phyloP scores from a whole-genome alignment of 1,139 yeast species.

The Pichia sp. region DNA sequence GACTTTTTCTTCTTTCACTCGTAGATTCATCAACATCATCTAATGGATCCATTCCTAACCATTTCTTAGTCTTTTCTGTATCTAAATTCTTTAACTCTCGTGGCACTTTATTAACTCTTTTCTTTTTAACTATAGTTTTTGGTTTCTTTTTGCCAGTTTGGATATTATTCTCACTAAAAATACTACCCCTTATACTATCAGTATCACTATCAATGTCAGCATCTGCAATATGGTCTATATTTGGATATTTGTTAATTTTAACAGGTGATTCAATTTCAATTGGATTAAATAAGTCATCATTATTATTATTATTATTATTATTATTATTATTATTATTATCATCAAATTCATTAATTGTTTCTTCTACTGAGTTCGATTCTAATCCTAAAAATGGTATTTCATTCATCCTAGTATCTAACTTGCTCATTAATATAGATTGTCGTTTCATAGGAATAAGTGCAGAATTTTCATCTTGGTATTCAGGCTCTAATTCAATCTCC shows the following conservation, averaged over 20 bases:
- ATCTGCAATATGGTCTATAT: too few relatives aligned
- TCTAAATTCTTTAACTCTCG: conserved; percentile 34
- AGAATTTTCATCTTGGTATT: conserved; percentile 13
- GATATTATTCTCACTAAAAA: too few relatives aligned
- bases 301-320: neutral
- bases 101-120: conserved; percentile 13
- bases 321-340: neutral
- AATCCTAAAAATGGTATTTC: conserved; percentile 9
- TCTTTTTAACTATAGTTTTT: conserved; percentile 12
- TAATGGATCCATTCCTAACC: conserved; percentile 16
- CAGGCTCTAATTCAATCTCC: conserved; percentile 7
- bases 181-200: too few relatives aligned
- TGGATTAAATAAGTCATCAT: conserved; percentile 7
- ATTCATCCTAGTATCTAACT: conserved; percentile 1
- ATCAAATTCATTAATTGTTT: neutral
- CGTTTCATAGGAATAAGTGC: conserved; percentile 13
- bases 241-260: neutral
- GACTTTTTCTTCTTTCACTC: conserved; percentile 13
- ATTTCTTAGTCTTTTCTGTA: conserved; percentile 19
- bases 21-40: conserved; percentile 12
- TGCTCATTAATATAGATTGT: conserved; percentile 5
- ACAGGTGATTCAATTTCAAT: neutral
- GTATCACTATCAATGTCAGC: too few relatives aligned
- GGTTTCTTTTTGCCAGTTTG: conserved; percentile 7
- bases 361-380: neutral